Evolutionary conservation across 768 basidiomycete genomes (phyloP), one percentile per base, ranked within the genome.

Genomic region (Collybiopsis luxurians): DNA sequence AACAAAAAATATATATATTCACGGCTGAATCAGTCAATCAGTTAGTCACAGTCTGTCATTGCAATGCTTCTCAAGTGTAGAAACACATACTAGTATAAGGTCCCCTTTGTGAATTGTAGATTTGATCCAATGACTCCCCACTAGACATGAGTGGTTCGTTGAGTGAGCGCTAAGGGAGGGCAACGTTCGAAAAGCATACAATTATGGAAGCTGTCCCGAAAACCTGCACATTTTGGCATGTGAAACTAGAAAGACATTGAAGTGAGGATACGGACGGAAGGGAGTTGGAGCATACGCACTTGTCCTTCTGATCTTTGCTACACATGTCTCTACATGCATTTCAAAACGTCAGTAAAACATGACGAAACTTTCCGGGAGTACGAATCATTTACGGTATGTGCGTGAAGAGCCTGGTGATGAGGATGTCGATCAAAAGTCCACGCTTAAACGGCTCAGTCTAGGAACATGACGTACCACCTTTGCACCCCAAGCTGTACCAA

Each of bases 401-500:
- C 15, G 73, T 72, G 61, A 86, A 86, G 83, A 86, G 86, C 84
- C 83, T 65, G 38, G 12, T 6, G 48, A 30, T 3, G n/a, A 15
- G 5, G 21, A 7, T 10, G n/a, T 11, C 24, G 2, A 38, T 34
- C 19, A n/a, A n/a, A n/a, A 26, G 28, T 17, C 12, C 15, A 9
- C 19, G 31, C n/a, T 7, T 38, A 38, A 17, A 7, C 9, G 36
- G 17, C 36, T 9, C 9, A 17, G 36, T 3, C 3, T 19, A n/a
- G n/a, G n/a, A n/a, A n/a, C 4, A 30, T 13, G 46, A 34, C 56
- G 10, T 17, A 58, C 80, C 79, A 81, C 1, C 73, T 68, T 63
- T 88, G 86, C 15, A 89, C 84, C 13, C 78, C 84, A 4, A 88
- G 75, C 58, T 87, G 87, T 9, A 84, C 81, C 0, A 85, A 86